phyloP scores from a whole-genome alignment of 805 yeast genomes.

The Wickerhamomyces rabaulensis region DNA sequence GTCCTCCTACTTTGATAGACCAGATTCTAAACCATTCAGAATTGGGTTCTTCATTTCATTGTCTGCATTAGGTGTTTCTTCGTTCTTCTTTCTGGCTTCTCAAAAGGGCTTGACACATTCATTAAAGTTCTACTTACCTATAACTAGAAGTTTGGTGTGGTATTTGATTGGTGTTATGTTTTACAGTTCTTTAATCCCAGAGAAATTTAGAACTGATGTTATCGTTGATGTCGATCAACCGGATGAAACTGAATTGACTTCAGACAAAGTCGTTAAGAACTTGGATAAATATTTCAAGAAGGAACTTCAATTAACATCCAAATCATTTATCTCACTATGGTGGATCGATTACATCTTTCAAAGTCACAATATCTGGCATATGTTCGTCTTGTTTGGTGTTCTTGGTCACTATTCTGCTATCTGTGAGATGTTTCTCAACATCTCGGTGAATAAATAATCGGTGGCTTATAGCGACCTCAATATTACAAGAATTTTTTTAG shows the following conservation, averaged over 20 bases:
- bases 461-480: no score
- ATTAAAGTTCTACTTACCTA: slow-evolving; percentile 55
- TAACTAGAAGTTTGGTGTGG: slow-evolving; percentile 66
- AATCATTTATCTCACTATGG: slow-evolving; percentile 56
- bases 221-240: slow-evolving; percentile 41
- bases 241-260: slow-evolving; percentile 27
- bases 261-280: slow-evolving; percentile 27
- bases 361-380: slow-evolving; percentile 93
- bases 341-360: slow-evolving; percentile 75
- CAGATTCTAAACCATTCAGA: slow-evolving; percentile 75
- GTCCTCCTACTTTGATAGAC: slow-evolving; percentile 88
- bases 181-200: slow-evolving; percentile 86
- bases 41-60: slow-evolving; percentile 76
- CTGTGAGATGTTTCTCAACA: slow-evolving; percentile 57
- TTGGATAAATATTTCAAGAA: slow-evolving; percentile 35
- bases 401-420: slow-evolving; percentile 82
- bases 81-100: slow-evolving; percentile 51
- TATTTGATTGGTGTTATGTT: slow-evolving; percentile 80
- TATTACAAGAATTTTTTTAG: no score
- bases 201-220: slow-evolving; percentile 75
- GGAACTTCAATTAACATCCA: slow-evolving; percentile 31
- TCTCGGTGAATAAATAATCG: slow-evolving; percentile 14
- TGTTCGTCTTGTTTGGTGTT: slow-evolving; percentile 86
- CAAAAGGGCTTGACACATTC: slow-evolving; percentile 54
- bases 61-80: slow-evolving; percentile 67